Percentiles rank a stretch among this genome's conserved stretches.
phyloP scores from a whole-genome alignment of 106 monocot species.

The Allium cepa region DNA sequence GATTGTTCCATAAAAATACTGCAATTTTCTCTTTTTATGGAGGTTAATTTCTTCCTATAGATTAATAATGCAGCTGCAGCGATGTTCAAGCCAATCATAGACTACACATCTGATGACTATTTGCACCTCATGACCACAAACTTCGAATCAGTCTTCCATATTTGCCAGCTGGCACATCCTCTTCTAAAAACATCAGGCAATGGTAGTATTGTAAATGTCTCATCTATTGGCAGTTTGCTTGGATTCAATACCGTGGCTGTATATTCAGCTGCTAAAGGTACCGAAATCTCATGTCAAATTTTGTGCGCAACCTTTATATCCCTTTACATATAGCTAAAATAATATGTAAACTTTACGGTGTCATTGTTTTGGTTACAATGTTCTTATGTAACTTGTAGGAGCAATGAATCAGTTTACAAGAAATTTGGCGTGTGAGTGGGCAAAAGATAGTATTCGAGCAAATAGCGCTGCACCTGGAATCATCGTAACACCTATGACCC shows the following conservation, averaged over 20 bases:
- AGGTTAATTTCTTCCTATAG: neutral
- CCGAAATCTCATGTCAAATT: no score
- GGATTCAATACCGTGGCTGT: neutral
- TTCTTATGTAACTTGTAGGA: no score
- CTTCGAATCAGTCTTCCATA: conserved; percentile 23
- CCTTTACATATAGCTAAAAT: no score
- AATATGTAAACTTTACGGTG: neutral
- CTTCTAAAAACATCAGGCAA: conserved; percentile 18
- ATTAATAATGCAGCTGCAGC: neutral
- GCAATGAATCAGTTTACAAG: conserved; percentile 1
- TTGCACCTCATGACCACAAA: conserved; percentile 9
- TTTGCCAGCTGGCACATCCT: conserved; percentile 20
- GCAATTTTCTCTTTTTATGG: neutral
- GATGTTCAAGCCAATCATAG: neutral
- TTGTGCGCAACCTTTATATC: no score
- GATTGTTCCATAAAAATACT: neutral
- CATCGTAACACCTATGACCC: neutral
- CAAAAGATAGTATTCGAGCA: no score
- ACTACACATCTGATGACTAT: neutral
- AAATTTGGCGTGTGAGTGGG: no score
- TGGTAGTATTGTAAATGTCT: conserved; percentile 3
- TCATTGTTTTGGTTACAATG: no score
- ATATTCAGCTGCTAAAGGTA: conserved; percentile 1
- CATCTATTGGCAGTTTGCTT: neutral
- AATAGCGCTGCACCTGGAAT: neutral